phyloP scores from a whole-genome alignment of 2,329 filamentous ascomycete genomes.

The Aureobasidium sp. region DNA sequence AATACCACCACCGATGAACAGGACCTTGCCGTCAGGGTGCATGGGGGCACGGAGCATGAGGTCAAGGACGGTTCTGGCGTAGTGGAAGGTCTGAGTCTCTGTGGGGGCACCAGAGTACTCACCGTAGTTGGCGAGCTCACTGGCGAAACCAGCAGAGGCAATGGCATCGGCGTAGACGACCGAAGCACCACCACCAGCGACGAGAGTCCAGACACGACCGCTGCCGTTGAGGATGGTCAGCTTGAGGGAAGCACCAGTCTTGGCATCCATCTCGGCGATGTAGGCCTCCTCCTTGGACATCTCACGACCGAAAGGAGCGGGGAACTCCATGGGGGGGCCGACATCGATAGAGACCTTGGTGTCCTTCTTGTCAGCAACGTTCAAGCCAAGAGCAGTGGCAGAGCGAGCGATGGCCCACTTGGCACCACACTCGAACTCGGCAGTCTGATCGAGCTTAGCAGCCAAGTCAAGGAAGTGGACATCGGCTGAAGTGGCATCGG shows the following conservation, averaged over 20 bases:
- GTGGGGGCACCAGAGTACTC: constrained; percentile 99
- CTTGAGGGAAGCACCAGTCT: constrained; percentile 98
- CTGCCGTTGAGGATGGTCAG: constrained; percentile 88
- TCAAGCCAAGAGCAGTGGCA: constrained; percentile 77
- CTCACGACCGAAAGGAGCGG: constrained; percentile 96
- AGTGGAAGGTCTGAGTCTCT: constrained; percentile 99
- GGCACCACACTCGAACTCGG: constrained; percentile 97
- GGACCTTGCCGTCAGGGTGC: constrained; percentile 86
- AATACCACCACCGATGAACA: constrained; percentile 99
- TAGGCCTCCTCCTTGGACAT: constrained; percentile 98
- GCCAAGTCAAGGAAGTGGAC: constrained; percentile 98
- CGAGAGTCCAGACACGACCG: constrained; percentile 95
- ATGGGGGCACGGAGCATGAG: constrained; percentile 90
- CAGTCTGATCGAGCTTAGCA: constrained; percentile 97
- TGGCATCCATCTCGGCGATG: constrained; percentile 96
- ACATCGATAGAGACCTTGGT: constrained; percentile 89
- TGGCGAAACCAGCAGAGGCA: constrained; percentile 87
- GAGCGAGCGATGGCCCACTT: constrained; percentile 98
- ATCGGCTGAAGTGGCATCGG: constrained; percentile 80
- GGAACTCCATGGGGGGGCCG: constrained; percentile 97
- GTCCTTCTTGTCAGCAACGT: constrained; percentile 52
- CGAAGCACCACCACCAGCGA: constrained; percentile 98
- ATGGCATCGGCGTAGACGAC: constrained; percentile 99
- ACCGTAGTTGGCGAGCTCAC: constrained; percentile 97
- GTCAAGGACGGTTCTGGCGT: constrained; percentile 92